A percentile compares a stretch with the other conserved stretches of the same genome.
These are phyloP conservation scores for Corymbia calophylla DNA, from an alignment of 441 rosid species.

Conservation along the genomic window DNA sequence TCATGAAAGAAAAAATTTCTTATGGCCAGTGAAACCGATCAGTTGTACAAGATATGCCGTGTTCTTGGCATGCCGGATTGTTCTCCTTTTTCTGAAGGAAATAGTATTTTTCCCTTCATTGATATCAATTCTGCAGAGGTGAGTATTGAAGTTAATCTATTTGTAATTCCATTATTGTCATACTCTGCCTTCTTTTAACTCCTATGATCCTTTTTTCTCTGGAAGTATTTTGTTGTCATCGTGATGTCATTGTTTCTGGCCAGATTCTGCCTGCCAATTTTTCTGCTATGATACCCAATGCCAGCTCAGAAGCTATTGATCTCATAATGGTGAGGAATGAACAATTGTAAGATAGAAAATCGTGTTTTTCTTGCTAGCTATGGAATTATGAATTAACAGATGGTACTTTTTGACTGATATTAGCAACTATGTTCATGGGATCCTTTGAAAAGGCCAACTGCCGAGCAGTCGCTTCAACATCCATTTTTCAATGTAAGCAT, in stretches of 20 bases:
- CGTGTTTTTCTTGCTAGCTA: background rate
- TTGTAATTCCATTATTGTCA: background rate
- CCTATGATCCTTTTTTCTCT: background rate
- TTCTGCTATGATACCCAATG: constrained; percentile 65
- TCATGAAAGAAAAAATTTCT: background rate
- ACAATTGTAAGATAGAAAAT: background rate
- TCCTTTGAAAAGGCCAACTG: constrained; percentile 84
- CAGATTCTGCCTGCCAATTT: constrained; percentile 55
- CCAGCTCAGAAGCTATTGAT: constrained; percentile 80
- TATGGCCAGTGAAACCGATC: constrained; percentile 58
- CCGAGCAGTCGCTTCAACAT: constrained; percentile 81
- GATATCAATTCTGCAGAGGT: constrained; percentile 64
- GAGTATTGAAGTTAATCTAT: constrained; percentile 1
- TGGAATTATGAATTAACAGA: background rate
- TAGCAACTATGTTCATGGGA: constrained; percentile 94
- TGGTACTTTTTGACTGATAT: constrained; percentile 9
- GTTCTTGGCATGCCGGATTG: constrained; percentile 65
- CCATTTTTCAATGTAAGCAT: constrained; percentile 79
- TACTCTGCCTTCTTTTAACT: background rate
- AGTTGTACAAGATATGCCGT: constrained; percentile 55
- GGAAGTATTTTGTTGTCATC: background rate
- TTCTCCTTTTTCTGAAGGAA: constrained; percentile 70
- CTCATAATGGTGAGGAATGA: constrained; percentile 58
- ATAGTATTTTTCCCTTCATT: constrained; percentile 51
- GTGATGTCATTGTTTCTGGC: constrained; percentile 4